Conservation (phyloP, 345 rosid genomes). For the Microcos paniculata region DNA sequence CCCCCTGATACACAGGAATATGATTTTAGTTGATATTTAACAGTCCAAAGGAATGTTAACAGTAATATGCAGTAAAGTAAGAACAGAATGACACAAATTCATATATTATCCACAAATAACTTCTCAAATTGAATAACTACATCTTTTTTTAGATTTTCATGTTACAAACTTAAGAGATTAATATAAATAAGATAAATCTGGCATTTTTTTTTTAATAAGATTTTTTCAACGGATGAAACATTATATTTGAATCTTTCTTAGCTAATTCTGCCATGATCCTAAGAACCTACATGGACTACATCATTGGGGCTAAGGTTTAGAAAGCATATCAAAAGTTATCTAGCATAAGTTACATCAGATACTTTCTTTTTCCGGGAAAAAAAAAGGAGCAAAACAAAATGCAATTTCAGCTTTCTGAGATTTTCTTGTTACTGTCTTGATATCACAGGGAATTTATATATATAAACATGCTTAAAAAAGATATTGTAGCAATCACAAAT, state of each 20-base stretch:
- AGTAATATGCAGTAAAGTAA: neutral
- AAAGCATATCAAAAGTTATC: neutral
- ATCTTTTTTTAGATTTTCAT: neutral
- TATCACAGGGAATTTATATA: too few species aligned
- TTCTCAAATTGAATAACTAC: neutral
- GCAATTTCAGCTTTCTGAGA: too few species aligned
- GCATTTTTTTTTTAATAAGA: too few species aligned
- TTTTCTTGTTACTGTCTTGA: too few species aligned
- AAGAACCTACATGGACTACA: neutral
- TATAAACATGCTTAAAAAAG: too few species aligned
- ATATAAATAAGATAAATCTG: neutral
- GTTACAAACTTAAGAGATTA: neutral
- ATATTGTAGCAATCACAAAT: too few species aligned
- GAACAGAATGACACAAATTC: neutral
- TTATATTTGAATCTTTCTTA: neutral
- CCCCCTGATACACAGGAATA: conserved; percentile 46
- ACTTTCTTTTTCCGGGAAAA: too few species aligned
- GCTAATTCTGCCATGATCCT: neutral
- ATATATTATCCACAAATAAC: neutral
- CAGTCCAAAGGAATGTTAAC: neutral
- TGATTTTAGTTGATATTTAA: neutral
- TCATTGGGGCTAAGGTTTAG: neutral
- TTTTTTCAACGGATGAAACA: too few species aligned
- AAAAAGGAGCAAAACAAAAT: too few species aligned
- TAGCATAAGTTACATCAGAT: too few species aligned